These are phyloP conservation scores for Phanerochaete sordida DNA, from an alignment of 768 basidiomycete species.

Conservation along the genomic window DNA sequence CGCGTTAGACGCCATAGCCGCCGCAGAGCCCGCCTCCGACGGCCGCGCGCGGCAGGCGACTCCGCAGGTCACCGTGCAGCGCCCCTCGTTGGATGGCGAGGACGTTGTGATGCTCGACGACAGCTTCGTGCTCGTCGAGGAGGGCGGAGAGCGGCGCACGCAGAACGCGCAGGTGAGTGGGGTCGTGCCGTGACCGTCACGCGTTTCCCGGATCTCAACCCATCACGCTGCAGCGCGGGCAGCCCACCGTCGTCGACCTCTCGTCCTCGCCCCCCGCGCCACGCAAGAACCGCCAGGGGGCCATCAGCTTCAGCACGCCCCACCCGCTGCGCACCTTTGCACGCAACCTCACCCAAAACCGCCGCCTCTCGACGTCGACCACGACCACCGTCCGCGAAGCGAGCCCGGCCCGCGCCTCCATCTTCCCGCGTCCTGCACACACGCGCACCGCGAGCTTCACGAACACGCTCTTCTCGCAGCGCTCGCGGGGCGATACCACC, in stretches of 20 bases:
- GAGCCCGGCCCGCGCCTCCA: slow-evolving; percentile 17
- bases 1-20: slow-evolving; percentile 20
- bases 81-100: slow-evolving; percentile 19
- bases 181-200: slow-evolving; percentile 16
- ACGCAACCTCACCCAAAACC: slow-evolving; percentile 39
- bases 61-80: slow-evolving; percentile 27
- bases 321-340: slow-evolving; percentile 39
- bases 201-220: neutral
- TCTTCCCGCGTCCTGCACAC: slow-evolving; percentile 15
- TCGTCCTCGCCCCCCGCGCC: slow-evolving; percentile 21
- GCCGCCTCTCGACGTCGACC: slow-evolving; percentile 35
- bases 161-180: slow-evolving; percentile 25
- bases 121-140: slow-evolving; percentile 40
- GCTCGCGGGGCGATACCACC: slow-evolving; percentile 8
- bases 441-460: slow-evolving; percentile 4
- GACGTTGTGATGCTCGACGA: slow-evolving; percentile 34
- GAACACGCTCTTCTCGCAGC: slow-evolving; percentile 5
- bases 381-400: slow-evolving; percentile 31
- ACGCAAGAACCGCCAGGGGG: slow-evolving; percentile 29
- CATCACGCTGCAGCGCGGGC: slow-evolving; percentile 1
- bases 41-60: slow-evolving; percentile 41
- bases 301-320: slow-evolving; percentile 33
- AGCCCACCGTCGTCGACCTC: slow-evolving; percentile 13
- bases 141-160: slow-evolving; percentile 20
- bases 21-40: slow-evolving; percentile 18